A percentile compares a stretch with the other conserved stretches of the same genome.
Conservation (phyloP, 2,329 filamentous ascomycete genomes). For the Colletotrichum chrysophilum region DNA sequence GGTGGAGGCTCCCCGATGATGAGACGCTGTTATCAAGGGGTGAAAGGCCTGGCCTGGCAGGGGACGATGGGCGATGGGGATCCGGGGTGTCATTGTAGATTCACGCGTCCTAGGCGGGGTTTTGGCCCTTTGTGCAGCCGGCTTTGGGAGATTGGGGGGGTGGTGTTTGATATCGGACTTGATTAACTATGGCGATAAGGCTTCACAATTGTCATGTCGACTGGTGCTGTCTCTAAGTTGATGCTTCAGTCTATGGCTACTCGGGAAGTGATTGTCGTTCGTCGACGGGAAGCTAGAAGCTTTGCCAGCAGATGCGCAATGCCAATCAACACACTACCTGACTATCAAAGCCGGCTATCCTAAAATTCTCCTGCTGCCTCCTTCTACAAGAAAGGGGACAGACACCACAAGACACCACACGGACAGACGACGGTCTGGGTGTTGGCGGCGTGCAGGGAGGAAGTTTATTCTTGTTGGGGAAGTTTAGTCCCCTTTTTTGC, state of each 20-base stretch:
- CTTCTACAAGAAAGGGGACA: not conserved
- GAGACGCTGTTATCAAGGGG: slow-evolving; percentile 20
- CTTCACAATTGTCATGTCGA: not conserved
- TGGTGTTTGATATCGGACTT: not conserved
- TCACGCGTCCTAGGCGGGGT: not conserved
- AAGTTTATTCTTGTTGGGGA: slow-evolving; percentile 20
- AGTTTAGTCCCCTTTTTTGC: not conserved
- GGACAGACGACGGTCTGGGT: not conserved
- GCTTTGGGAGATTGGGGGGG: not conserved
- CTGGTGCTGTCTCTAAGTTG: not conserved
- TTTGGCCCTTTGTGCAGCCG: not conserved
- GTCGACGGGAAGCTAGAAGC: not conserved
- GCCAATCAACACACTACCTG: not conserved
- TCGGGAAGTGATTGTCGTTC: not conserved
- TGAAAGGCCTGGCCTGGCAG: not conserved
- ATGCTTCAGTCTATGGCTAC: not conserved
- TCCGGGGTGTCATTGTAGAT: not conserved
- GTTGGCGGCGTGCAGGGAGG: not conserved
- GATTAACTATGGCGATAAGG: not conserved
- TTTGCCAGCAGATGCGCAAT: not conserved
- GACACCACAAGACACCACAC: not conserved
- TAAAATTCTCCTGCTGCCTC: not conserved
- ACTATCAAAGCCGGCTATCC: not conserved
- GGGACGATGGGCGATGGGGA: not conserved
- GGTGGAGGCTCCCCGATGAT: slow-evolving; percentile 4